Conservation (phyloP, 2,329 filamentous ascomycete species). For the Sporothrix luriei region DNA sequence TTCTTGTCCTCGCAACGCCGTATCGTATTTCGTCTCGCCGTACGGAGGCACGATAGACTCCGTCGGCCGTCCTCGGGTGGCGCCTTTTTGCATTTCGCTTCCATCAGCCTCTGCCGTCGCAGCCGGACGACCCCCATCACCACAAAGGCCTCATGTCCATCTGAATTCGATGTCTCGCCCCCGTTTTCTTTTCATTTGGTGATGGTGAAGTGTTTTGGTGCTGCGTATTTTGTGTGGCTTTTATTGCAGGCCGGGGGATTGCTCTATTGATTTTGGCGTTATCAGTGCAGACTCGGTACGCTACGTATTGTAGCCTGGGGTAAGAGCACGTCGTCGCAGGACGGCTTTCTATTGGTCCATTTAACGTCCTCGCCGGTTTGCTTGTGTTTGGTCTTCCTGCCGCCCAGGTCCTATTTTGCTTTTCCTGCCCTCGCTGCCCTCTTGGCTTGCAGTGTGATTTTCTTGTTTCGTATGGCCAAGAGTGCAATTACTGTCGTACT, state of each 20-base stretch:
- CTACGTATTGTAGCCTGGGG: constrained; percentile 21
- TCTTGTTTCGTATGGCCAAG: not conserved
- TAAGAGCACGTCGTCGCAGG: constrained; percentile 16
- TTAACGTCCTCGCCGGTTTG: constrained; percentile 7
- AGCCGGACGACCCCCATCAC: not conserved
- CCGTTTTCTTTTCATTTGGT: not conserved
- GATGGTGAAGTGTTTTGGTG: not conserved
- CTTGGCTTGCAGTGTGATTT: not conserved
- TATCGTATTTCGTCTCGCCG: not conserved
- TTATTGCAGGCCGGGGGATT: not conserved
- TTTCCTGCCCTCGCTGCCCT: not conserved
- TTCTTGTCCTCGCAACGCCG: not conserved
- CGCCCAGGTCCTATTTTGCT: not conserved
- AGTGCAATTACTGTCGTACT: not conserved
- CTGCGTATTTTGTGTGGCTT: not conserved
- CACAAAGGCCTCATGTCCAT: not conserved
- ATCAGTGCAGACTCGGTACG: not conserved
- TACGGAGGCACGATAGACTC: not conserved
- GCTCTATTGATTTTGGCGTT: not conserved
- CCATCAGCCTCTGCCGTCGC: not conserved
- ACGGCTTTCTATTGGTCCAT: constrained; percentile 14
- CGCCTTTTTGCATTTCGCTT: not conserved
- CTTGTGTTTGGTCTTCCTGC: not conserved
- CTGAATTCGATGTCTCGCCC: not conserved
- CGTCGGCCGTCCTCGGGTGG: not conserved